Conservation (phyloP, 140 eudicot species). For the Stevia rebaudiana region DNA sequence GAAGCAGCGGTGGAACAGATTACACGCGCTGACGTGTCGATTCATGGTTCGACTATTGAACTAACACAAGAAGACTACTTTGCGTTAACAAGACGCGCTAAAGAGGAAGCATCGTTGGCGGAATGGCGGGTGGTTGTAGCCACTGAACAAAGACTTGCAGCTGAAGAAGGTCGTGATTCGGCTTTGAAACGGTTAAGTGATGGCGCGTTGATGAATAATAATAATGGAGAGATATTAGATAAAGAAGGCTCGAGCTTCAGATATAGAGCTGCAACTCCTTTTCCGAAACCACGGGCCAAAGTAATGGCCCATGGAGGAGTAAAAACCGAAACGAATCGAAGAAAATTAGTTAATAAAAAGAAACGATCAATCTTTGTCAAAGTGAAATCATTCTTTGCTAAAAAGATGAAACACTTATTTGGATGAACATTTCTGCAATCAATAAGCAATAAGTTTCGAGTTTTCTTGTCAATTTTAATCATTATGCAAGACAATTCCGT, state of each 20-base stretch:
- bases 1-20: slow-evolving; percentile 37
- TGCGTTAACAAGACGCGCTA: slow-evolving; percentile 40
- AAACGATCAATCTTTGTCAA: slow-evolving; percentile 25
- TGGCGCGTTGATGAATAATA: neutral
- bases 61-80: slow-evolving; percentile 46
- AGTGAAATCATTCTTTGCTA: slow-evolving; percentile 31
- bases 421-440: slow-evolving; percentile 25
- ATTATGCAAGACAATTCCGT: too few species aligned
- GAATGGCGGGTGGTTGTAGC: slow-evolving; percentile 52
- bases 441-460: slow-evolving; percentile 9
- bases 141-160: slow-evolving; percentile 49
- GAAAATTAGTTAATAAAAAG: slow-evolving; percentile 19
- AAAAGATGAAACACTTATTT: slow-evolving; percentile 33
- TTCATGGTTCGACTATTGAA: slow-evolving; percentile 18
- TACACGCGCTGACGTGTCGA: slow-evolving; percentile 9
- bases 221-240: slow-evolving; percentile 4
- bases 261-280: slow-evolving; percentile 11
- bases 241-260: slow-evolving; percentile 11
- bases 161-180: slow-evolving; percentile 44
- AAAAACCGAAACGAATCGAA: slow-evolving; percentile 2
- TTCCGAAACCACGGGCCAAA: slow-evolving; percentile 21
- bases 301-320: slow-evolving; percentile 9
- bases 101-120: slow-evolving; percentile 46
- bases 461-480: neutral
- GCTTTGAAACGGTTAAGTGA: slow-evolving; percentile 37